Conservation (phyloP, 2,329 filamentous ascomycete species). For the Verticillium albo-atrum region DNA sequence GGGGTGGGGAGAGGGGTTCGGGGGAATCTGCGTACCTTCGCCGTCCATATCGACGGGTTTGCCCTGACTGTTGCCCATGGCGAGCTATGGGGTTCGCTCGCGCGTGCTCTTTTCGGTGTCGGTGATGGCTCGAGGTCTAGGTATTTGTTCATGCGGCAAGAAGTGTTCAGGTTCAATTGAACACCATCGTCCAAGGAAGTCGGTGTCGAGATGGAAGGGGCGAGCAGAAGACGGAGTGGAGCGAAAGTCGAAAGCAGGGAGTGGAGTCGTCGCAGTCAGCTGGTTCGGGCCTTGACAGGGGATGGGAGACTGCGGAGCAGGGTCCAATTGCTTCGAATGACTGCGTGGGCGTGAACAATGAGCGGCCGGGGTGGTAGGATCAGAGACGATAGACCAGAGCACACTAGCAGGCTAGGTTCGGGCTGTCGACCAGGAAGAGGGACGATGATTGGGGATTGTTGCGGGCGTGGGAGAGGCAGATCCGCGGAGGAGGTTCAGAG, state of each 20-base stretch:
- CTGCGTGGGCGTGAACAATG: background rate
- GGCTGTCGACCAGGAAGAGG: background rate
- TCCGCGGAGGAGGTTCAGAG: background rate
- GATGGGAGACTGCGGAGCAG: background rate
- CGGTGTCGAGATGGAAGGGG: background rate
- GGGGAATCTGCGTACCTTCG: constrained; percentile 63
- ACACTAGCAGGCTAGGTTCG: background rate
- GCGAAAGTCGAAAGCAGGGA: constrained; percentile 2
- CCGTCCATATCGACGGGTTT: constrained; percentile 90
- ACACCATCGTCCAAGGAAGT: background rate
- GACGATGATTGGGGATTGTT: background rate
- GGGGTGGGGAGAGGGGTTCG: background rate
- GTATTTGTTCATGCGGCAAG: background rate
- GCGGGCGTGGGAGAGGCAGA: background rate
- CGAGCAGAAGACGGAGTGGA: background rate
- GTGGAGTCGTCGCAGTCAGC: constrained; percentile 4
- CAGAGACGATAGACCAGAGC: background rate
- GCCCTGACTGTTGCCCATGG: constrained; percentile 92
- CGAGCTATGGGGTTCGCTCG: constrained; percentile 4
- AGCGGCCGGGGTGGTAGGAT: background rate
- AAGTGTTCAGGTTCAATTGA: background rate
- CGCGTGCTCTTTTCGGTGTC: background rate
- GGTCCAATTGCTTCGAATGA: constrained; percentile 3
- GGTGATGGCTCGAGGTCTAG: background rate
- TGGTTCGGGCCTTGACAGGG: constrained; percentile 1